phyloP scores from a whole-genome alignment of 495 filamentous ascomycete genomes.

The Bacidia gigantensis region DNA sequence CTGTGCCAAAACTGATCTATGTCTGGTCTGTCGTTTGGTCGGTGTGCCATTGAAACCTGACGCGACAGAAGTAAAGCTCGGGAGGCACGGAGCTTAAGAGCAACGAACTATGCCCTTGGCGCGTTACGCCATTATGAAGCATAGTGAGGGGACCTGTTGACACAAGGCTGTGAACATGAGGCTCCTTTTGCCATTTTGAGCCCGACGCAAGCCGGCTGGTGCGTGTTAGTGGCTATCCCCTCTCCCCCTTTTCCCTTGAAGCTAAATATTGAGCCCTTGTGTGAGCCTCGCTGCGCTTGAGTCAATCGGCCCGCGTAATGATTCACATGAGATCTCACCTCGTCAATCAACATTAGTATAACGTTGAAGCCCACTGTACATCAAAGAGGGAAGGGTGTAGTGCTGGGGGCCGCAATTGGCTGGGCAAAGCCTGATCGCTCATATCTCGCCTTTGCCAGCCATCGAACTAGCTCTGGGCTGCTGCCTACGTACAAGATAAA shows the following conservation, averaged over 20 bases:
- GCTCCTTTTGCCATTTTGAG: background rate
- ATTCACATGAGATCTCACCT: too few relatives aligned
- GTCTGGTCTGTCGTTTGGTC: background rate
- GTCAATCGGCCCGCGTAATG: background rate
- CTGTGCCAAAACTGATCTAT: background rate
- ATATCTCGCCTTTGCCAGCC: too few relatives aligned
- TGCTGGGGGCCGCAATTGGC: too few relatives aligned
- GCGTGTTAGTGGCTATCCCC: too few relatives aligned
- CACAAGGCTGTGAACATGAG: background rate
- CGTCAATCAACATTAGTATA: too few relatives aligned
- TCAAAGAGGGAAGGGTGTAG: too few relatives aligned
- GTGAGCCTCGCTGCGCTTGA: background rate
- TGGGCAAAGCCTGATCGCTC: too few relatives aligned
- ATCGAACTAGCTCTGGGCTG: too few relatives aligned
- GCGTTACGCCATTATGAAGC: background rate
- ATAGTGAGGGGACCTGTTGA: background rate
- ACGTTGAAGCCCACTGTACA: too few relatives aligned
- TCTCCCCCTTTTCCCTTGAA: background rate
- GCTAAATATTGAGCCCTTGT: background rate
- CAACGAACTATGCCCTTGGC: background rate
- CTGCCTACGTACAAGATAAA: too few relatives aligned
- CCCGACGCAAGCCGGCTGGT: too few relatives aligned
- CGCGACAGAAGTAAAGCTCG: background rate
- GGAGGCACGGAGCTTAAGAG: background rate
- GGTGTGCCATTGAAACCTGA: background rate